phyloP scores from a whole-genome alignment of 2,329 filamentous ascomycete genomes.

The Coniochaeta sp. region DNA sequence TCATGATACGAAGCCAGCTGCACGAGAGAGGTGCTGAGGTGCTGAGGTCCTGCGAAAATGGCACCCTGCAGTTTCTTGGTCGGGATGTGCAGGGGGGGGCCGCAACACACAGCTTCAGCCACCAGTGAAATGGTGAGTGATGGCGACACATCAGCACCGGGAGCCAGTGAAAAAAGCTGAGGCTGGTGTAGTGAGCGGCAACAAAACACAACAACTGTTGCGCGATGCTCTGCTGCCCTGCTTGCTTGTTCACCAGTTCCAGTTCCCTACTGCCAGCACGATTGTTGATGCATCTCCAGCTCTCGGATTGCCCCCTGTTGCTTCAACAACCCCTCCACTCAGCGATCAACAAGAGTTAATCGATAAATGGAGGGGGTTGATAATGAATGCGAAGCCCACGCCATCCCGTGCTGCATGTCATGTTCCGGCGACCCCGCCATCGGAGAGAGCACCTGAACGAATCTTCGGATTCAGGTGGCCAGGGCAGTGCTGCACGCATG shows the following conservation, averaged over 20 bases:
- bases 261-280: neutral
- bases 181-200: neutral
- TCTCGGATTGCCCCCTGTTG: too few species aligned
- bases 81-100: neutral
- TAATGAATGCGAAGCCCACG: neutral
- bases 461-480: neutral
- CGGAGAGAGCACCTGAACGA: neutral
- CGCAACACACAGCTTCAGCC: neutral
- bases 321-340: neutral
- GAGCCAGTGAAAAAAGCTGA: neutral
- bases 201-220: neutral
- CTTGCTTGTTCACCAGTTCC: neutral
- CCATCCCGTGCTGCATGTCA: slow-evolving; percentile 7
- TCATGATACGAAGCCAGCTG: neutral
- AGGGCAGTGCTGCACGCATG: neutral
- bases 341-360: neutral
- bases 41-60: neutral
- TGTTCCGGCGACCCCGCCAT: neutral
- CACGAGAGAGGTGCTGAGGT: too few species aligned
- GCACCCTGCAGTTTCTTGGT: neutral
- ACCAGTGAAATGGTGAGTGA: neutral
- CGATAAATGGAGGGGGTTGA: slow-evolving; percentile 4
- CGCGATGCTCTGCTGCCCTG: neutral
- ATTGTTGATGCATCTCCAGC: too few species aligned
- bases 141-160: neutral